Percentiles rank a stretch among this genome's conserved stretches.
Conservation (phyloP, 1,139 yeast genomes). For the Spencermartinsiella ligniputridi region DNA sequence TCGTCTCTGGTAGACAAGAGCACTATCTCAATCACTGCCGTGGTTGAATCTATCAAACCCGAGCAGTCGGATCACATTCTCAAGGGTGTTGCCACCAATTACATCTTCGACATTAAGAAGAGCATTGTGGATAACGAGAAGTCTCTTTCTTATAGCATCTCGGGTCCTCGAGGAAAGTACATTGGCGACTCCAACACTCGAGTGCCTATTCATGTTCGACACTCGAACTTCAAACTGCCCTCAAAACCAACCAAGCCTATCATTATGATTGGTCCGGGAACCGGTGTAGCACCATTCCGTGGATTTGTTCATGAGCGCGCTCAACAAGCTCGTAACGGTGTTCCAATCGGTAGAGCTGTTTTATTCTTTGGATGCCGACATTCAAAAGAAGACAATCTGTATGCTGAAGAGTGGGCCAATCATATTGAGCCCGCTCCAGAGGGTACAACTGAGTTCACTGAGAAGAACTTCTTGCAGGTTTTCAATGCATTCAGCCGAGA, state of each 20-base stretch:
- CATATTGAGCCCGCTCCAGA: slow-evolving; percentile 38
- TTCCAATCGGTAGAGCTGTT: slow-evolving; percentile 64
- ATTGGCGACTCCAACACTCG: slow-evolving; percentile 38
- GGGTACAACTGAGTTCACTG: slow-evolving; percentile 16
- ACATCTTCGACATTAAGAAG: slow-evolving; percentile 68
- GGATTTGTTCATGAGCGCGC: slow-evolving; percentile 87
- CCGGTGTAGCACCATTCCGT: slow-evolving; percentile 97
- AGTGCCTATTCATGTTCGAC: slow-evolving; percentile 88
- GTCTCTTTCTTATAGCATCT: slow-evolving; percentile 52
- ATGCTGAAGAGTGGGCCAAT: slow-evolving; percentile 75
- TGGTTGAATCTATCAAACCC: slow-evolving; percentile 68
- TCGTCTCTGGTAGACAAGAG: slow-evolving; percentile 77
- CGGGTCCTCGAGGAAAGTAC: slow-evolving; percentile 75
- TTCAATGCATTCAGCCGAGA: slow-evolving; percentile 86
- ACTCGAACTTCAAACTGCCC: slow-evolving; percentile 94
- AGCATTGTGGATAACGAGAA: slow-evolving; percentile 41
- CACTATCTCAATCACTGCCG: slow-evolving; percentile 72
- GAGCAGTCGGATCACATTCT: slow-evolving; percentile 43
- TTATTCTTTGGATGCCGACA: slow-evolving; percentile 87
- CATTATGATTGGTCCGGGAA: slow-evolving; percentile 95
- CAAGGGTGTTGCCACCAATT: slow-evolving; percentile 89
- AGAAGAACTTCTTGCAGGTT: slow-evolving; percentile 40
- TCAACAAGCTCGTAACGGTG: slow-evolving; percentile 47
- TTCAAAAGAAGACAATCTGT: slow-evolving; percentile 69
- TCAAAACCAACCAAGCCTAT: slow-evolving; percentile 77